These are phyloP conservation scores for Aspergillus taichungensis DNA, from an alignment of 495 filamentous ascomycete species.

Conservation along the genomic window DNA sequence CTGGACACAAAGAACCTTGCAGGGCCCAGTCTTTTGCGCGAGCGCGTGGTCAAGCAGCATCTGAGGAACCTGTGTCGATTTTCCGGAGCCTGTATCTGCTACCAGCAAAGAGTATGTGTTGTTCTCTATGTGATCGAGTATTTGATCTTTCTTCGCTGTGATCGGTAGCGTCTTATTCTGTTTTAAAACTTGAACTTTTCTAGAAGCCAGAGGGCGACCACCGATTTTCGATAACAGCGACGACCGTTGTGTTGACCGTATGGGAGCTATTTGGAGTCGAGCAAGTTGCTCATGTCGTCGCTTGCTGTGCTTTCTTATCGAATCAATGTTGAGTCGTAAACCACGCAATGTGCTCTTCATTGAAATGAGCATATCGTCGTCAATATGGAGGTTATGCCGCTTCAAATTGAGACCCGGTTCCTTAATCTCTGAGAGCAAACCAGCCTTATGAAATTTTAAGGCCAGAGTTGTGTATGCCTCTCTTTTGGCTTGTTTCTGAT, in stretches of 20 bases:
- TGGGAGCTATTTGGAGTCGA: background rate
- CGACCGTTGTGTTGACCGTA: no score
- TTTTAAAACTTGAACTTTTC: background rate
- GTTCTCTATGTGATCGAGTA: constrained; percentile 40
- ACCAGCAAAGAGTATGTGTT: constrained; percentile 45
- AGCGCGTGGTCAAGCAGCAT: constrained; percentile 48
- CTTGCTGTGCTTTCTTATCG: background rate
- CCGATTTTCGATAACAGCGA: background rate
- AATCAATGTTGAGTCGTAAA: background rate
- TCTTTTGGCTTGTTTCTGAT: background rate
- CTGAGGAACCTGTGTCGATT: constrained; percentile 55
- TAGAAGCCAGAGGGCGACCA: background rate
- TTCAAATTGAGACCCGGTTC: background rate
- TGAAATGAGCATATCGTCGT: background rate
- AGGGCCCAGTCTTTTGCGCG: constrained; percentile 4
- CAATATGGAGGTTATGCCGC: background rate
- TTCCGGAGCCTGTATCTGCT: constrained; percentile 51
- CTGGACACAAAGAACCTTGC: constrained; percentile 44
- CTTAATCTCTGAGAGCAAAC: background rate
- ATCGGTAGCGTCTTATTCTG: constrained; percentile 34
- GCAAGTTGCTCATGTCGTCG: background rate
- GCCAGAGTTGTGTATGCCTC: background rate
- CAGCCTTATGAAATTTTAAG: background rate
- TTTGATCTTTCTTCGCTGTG: constrained; percentile 29
- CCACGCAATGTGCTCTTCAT: background rate